Conservation (phyloP, 768 basidiomycete genomes). For the Leccinellum luteum region DNA sequence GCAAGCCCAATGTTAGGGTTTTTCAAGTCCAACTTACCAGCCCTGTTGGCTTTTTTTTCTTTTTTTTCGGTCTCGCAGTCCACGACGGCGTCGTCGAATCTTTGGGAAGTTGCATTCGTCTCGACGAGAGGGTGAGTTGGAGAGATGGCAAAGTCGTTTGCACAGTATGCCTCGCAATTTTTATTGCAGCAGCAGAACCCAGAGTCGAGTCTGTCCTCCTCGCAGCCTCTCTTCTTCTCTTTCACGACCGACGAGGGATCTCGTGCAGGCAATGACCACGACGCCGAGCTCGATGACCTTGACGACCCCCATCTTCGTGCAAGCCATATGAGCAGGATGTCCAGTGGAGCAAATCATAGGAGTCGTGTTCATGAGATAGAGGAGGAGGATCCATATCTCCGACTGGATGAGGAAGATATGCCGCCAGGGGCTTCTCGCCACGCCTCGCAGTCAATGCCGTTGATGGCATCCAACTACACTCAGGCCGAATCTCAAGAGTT, state of each 20-base stretch:
- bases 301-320: conserved; percentile 73
- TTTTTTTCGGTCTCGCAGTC: conserved; percentile 13
- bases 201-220: conserved; percentile 55
- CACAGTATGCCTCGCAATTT: conserved; percentile 81
- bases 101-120: conserved; percentile 12
- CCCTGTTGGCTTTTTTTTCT: conserved; percentile 11
- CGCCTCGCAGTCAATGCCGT: conserved; percentile 35
- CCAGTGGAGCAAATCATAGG: conserved; percentile 27
- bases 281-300: conserved; percentile 62
- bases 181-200: conserved; percentile 56
- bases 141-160: conserved; percentile 68
- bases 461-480: conserved; percentile 35
- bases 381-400: conserved; percentile 76
- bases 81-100: conserved; percentile 8
- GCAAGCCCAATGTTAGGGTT: conserved; percentile 22
- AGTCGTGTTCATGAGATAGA: conserved; percentile 40
- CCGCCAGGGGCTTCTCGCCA: conserved; percentile 36
- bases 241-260: conserved; percentile 74
- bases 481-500: conserved; percentile 40
- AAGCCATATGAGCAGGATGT: conserved; percentile 31
- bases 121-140: conserved; percentile 20
- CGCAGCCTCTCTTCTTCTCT: conserved; percentile 85
- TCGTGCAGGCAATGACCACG: conserved; percentile 46
- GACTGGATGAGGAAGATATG: conserved; percentile 66
- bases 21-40: conserved; percentile 20